Evolutionary conservation across 441 rosid genomes (phyloP), one percentile per base, ranked within the genome.

Genomic region (Adansonia grandidieri): DNA sequence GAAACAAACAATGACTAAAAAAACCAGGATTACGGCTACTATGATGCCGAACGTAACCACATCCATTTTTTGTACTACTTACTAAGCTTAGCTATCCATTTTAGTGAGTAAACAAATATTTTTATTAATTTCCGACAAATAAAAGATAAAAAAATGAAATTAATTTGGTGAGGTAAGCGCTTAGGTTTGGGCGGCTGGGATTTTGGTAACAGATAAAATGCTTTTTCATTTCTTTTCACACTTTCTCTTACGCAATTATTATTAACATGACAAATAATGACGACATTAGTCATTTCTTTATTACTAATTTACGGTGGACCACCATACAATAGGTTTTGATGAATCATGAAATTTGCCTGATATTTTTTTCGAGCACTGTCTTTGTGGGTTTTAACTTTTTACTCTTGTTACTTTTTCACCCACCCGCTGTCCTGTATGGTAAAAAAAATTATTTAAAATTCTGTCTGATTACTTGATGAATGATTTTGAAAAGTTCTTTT

Each of bases 1-100:
- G 82, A 86, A 86, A 77, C 92, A 89, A 84, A 90, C 89, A 73
- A 79, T 73, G 80, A 86, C 85, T 22, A 93, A 77, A 87, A 90
- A 86, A 77, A 93, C 87, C n/a, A 93, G 81, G 80, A 93, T 88
- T 67, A 88, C 85, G 67, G 88, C 97, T 81, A 94, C 71, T 82
- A 93, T 89, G 83, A 91, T 78, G 73, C 98, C 96, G 86, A 92
- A 95, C 0, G 95, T 86, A 2, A 92, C 42, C 45, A 82, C 88
- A 82, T 91, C 97, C 96, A 92, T 91, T 28, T 13, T 40, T 20
- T 32, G 20, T 32, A 6, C 47, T 9, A 37, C 68, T 64, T 60
- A 9, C 9, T 5, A 9, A 60, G 63, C 13, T 19, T 63, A 63
- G 67, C 67, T 63, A 28, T 28, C 68, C 7, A 64, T 37, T 37